phyloP scores from a whole-genome alignment of 2,329 filamentous ascomycete species.

The Lasiodiplodia sp. region DNA sequence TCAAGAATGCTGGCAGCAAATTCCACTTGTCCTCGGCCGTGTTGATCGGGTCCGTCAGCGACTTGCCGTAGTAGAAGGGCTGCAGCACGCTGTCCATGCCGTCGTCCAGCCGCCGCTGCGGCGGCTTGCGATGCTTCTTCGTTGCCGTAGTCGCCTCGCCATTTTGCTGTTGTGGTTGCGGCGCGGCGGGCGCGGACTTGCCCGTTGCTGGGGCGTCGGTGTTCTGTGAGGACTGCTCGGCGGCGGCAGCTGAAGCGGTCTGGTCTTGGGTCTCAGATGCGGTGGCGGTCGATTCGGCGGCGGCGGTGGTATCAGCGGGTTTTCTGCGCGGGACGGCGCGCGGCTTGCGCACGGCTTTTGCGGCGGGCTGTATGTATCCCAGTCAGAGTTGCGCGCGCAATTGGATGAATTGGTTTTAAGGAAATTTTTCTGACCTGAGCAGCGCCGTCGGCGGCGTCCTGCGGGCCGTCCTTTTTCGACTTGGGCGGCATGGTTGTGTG shows the following conservation, averaged over 20 bases:
- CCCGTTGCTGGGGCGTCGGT: not conserved
- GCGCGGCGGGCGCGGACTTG: not conserved
- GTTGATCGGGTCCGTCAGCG: slow-evolving; percentile 72
- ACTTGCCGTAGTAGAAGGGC: slow-evolving; percentile 74
- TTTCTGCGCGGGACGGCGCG: slow-evolving; percentile 29
- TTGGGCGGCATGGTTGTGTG: slow-evolving; percentile 26
- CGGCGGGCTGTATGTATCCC: slow-evolving; percentile 9
- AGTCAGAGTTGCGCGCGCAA: not conserved
- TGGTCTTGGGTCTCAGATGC: slow-evolving; percentile 11
- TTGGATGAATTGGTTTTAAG: not conserved
- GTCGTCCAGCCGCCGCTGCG: slow-evolving; percentile 46
- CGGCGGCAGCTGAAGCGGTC: not conserved
- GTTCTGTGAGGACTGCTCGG: not conserved
- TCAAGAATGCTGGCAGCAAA: slow-evolving; percentile 93
- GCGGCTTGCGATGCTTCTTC: slow-evolving; percentile 28
- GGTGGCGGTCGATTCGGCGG: slow-evolving; percentile 2
- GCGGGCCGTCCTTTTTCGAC: slow-evolving; percentile 16
- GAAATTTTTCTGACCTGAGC: slow-evolving; percentile 6
- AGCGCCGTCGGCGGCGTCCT: slow-evolving; percentile 11
- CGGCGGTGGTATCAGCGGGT: not conserved
- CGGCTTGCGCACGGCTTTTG: slow-evolving; percentile 26
- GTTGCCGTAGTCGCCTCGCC: not conserved
- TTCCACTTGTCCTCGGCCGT: slow-evolving; percentile 93
- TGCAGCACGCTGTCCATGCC: slow-evolving; percentile 70
- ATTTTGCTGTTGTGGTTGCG: not conserved